Percentiles rank a stretch among this genome's conserved stretches.
These are phyloP conservation scores for Chalciporus pseudorubinellus DNA, from an alignment of 768 basidiomycete genomes.

Conservation along the genomic window DNA sequence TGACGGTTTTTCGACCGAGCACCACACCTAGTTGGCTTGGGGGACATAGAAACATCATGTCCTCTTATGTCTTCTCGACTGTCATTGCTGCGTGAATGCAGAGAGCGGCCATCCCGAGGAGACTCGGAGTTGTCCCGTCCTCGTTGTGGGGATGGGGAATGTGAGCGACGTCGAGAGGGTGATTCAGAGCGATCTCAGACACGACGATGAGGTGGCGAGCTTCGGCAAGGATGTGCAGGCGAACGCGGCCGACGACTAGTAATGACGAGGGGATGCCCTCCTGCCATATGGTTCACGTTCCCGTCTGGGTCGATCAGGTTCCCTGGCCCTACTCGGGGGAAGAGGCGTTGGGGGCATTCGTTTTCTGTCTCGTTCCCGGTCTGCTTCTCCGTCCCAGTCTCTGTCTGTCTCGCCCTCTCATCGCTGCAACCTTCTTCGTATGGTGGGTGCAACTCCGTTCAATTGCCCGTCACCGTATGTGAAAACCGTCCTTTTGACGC, in stretches of 20 bases:
- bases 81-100: conserved; percentile 25
- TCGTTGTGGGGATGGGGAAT: conserved; percentile 34
- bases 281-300: conserved; percentile 25
- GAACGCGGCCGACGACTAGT: conserved; percentile 38
- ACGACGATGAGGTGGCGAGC: conserved; percentile 39
- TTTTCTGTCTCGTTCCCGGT: conserved; percentile 38
- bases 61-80: conserved; percentile 20
- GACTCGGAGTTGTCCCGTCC: conserved; percentile 24
- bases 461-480: too few relatives aligned
- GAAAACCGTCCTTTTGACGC: too few relatives aligned
- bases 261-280: conserved; percentile 33
- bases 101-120: conserved; percentile 23
- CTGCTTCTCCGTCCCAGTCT: conserved; percentile 23
- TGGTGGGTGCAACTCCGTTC: too few relatives aligned
- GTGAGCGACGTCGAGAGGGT: conserved; percentile 36
- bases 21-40: conserved; percentile 34
- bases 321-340: conserved; percentile 33
- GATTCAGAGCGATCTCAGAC: conserved; percentile 34
- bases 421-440: too few relatives aligned
- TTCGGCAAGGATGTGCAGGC: conserved; percentile 35
- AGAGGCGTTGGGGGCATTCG: conserved; percentile 54
- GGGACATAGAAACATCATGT: conserved; percentile 29
- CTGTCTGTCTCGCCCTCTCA: conserved; percentile 22
- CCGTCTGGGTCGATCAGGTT: neutral
- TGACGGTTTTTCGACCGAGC: conserved; percentile 29